A percentile compares a stretch with the other conserved stretches of the same genome.
Conservation (phyloP, 805 yeast genomes). For the Spathaspora arborariae region DNA sequence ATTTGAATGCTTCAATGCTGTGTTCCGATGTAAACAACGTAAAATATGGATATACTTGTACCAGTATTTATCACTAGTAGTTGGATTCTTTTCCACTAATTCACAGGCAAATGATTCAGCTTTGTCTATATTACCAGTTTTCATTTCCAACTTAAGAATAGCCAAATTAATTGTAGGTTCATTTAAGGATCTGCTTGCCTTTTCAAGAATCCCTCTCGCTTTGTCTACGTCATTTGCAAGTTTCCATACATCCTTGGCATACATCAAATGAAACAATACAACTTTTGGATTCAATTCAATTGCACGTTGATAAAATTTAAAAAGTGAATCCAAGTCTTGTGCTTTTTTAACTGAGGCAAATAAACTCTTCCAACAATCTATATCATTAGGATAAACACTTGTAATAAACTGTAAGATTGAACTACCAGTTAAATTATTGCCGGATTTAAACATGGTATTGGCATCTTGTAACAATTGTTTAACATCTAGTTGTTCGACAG, state of each 20-base stretch:
- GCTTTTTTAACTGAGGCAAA: conserved; percentile 26
- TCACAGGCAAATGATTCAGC: conserved; percentile 33
- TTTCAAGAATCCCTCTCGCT: conserved; percentile 51
- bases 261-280: conserved; percentile 59
- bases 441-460: conserved; percentile 16
- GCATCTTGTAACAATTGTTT: conserved; percentile 29
- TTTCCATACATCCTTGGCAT: conserved; percentile 67
- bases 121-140: conserved; percentile 33
- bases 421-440: conserved; percentile 36
- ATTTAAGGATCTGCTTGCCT: conserved; percentile 38
- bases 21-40: conserved; percentile 11
- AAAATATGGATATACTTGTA: conserved; percentile 43
- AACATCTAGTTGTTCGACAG: neutral
- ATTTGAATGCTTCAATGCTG: conserved; percentile 25
- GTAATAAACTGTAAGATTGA: conserved; percentile 46
- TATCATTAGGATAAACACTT: conserved; percentile 42
- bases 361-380: conserved; percentile 47
- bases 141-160: conserved; percentile 59
- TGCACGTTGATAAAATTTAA: conserved; percentile 49
- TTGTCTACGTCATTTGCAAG: conserved; percentile 41
- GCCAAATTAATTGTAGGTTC: conserved; percentile 65
- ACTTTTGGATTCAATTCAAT: conserved; percentile 45
- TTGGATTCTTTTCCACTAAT: conserved; percentile 13
- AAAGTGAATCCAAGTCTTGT: conserved; percentile 13
- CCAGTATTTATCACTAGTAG: conserved; percentile 50